Conservation (phyloP, 345 rosid species). For the Eucalyptus polyanthemos region DNA sequence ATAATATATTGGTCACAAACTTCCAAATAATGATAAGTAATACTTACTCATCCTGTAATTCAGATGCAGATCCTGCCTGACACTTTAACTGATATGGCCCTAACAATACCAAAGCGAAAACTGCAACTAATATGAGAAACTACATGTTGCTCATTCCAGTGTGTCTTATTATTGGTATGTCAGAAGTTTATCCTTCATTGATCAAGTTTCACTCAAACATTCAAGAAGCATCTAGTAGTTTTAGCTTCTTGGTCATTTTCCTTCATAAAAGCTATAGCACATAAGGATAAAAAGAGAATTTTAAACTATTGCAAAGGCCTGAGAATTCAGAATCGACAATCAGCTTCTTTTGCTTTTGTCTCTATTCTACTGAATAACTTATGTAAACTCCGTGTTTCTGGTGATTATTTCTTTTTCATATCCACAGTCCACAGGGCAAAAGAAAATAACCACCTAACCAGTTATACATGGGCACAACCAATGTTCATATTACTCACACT, state of each 20-base stretch:
- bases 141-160: neutral
- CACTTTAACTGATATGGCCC: neutral
- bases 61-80: neutral
- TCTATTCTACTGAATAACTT: neutral
- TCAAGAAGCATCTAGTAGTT: neutral
- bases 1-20: neutral
- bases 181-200: neutral
- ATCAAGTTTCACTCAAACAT: neutral
- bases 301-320: neutral
- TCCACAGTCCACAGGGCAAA: neutral
- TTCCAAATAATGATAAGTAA: neutral
- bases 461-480: neutral
- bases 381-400: neutral
- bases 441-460: neutral
- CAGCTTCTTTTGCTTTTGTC: no score
- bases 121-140: neutral
- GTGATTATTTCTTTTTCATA: neutral
- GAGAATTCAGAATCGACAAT: no score
- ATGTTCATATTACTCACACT: neutral
- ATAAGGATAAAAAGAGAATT: neutral
- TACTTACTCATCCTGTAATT: neutral
- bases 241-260: neutral
- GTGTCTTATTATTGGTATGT: neutral
- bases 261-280: neutral
- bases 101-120: neutral